Percentiles rank a stretch among this genome's conserved stretches.
phyloP scores from a whole-genome alignment of 1,284 basidiomycete species.

The Phaffia rhodozyma region DNA sequence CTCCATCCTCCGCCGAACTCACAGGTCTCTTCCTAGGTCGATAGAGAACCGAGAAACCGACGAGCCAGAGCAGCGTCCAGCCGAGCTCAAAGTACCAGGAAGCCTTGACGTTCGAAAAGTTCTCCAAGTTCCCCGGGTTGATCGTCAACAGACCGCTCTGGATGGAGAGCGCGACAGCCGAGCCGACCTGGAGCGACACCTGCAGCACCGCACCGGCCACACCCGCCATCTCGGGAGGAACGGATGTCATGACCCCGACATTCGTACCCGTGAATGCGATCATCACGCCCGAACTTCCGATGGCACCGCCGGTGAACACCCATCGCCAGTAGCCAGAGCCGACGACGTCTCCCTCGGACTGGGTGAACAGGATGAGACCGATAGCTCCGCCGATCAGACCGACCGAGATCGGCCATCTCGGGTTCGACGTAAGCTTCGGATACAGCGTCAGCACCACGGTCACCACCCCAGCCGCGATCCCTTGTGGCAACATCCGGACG shows the following conservation, averaged over 20 bases:
- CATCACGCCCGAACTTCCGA: slow-evolving; percentile 26
- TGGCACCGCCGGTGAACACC: slow-evolving; percentile 26
- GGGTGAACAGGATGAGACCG: slow-evolving; percentile 27
- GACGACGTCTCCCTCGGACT: slow-evolving; percentile 25
- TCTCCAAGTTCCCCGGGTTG: slow-evolving; percentile 24
- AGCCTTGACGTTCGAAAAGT: slow-evolving; percentile 27
- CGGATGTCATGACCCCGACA: slow-evolving; percentile 28
- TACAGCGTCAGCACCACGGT: slow-evolving; percentile 26
- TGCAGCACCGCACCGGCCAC: slow-evolving; percentile 33
- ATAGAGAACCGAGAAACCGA: slow-evolving; percentile 27
- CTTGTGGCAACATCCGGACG: slow-evolving; percentile 32
- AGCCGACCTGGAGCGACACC: slow-evolving; percentile 26
- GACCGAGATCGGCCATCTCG: slow-evolving; percentile 27
- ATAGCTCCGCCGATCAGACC: slow-evolving; percentile 21
- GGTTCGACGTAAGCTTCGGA: slow-evolving; percentile 30
- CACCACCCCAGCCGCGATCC: slow-evolving; percentile 28
- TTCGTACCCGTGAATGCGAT: slow-evolving; percentile 22
- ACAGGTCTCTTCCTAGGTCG: slow-evolving; percentile 21
- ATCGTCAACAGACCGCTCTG: slow-evolving; percentile 31
- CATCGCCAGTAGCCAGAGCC: slow-evolving; percentile 31
- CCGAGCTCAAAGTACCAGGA: slow-evolving; percentile 30
- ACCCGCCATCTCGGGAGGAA: slow-evolving; percentile 27
- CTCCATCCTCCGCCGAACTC: no score
- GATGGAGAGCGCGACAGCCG: slow-evolving; percentile 28
- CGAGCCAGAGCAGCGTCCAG: slow-evolving; percentile 27